A percentile compares a stretch with the other conserved stretches of the same genome.
phyloP scores from a whole-genome alignment of 2,329 filamentous ascomycete species.

The Cladosporium halotolerans region DNA sequence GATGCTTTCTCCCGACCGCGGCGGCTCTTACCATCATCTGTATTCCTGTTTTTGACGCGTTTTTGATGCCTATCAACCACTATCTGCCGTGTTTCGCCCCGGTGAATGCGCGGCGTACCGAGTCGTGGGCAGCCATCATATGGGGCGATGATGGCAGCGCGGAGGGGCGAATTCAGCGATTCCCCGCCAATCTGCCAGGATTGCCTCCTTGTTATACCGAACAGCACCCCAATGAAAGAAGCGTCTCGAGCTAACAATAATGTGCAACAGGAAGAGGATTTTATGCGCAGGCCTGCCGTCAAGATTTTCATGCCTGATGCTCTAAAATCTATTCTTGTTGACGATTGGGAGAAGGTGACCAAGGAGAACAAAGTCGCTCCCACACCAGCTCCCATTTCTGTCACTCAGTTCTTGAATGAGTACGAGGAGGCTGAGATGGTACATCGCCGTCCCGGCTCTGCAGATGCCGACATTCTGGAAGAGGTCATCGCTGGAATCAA shows the following conservation, averaged over 20 bases:
- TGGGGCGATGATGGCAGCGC: too few relatives aligned
- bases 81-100: too few relatives aligned
- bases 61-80: too few relatives aligned
- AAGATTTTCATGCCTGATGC: conserved; percentile 81
- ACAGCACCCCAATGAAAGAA: too few relatives aligned
- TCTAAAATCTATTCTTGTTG: conserved; percentile 85
- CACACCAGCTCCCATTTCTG: conserved; percentile 69
- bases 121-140: too few relatives aligned
- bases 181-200: too few relatives aligned
- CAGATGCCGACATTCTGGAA: conserved; percentile 77
- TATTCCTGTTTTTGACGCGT: neutral
- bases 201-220: too few relatives aligned
- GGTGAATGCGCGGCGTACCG: too few relatives aligned
- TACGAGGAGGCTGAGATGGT: conserved; percentile 74
- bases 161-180: too few relatives aligned
- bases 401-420: conserved; percentile 70
- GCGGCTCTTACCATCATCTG: neutral
- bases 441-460: conserved; percentile 58
- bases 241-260: neutral
- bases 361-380: conserved; percentile 88
- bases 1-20: neutral
- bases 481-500: conserved; percentile 81
- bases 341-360: conserved; percentile 98
- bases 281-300: conserved; percentile 76
- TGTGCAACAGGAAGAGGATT: conserved; percentile 70